Base-by-base conservation (phyloP, 2,329 filamentous ascomycete species). In the Amphichorda felina region DNA sequence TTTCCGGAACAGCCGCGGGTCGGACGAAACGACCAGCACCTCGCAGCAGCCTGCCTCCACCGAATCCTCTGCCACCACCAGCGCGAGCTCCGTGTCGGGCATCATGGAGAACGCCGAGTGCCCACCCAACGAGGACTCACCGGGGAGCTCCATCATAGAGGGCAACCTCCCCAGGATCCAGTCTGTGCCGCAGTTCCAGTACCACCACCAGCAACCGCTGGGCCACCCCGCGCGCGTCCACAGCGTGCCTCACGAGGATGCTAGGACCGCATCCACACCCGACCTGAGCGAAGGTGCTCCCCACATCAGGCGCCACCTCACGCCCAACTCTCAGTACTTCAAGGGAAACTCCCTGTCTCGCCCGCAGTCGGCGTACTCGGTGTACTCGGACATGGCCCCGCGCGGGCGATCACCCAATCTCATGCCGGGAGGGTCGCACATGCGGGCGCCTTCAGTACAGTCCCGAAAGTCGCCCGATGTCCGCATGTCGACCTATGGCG, bases 361-460 rank as follows among this genome's bases (percentile, higher is more conserved):
- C 35, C 87, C 87, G 5, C 69, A 69, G 17, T 94, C 88, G 10
- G 67, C 79, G 5, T 88, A 87, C 55, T 91, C 84, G 3, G 67
- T 73, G 11, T 72, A 72, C 33, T 86, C 83, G 13, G 86, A 94
- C 33, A 60, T 75, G 41, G 71, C 70, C 19, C 59, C 62, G 24
- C 73, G 79, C 35, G 78, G 79, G 24, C 75, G 80, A 24, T 79
- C 75, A 11, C 72, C 73, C 3, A 63, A 55, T 14, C 55, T 66
- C 17, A 55, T 52, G 50, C 54, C 59, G 5, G 57, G 59, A 13
- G 57, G 57, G 19, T 54, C 59, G 10, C 58, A 68, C 37, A 54
- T 60, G 43, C 66, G 70, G 26, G 57, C 61, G 4, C 61, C 65
- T 3, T 72, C 71, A 3, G 52, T 54, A 4, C 61, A 68, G 30